These are phyloP conservation scores for Phellopilus nigrolimitatus DNA, from an alignment of 1,284 basidiomycete species.

Conservation along the genomic window DNA sequence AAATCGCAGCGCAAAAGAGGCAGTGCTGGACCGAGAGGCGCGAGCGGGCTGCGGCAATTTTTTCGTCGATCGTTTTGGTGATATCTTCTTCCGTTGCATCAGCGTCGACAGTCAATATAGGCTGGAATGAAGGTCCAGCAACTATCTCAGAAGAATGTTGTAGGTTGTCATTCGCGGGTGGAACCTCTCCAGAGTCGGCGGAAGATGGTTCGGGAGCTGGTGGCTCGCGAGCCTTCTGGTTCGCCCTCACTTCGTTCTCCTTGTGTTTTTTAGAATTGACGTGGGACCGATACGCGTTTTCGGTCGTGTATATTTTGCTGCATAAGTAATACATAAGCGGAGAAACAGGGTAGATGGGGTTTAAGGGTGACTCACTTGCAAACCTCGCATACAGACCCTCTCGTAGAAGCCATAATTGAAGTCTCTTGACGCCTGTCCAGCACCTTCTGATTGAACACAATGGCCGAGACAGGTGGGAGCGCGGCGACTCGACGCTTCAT, in stretches of 20 bases:
- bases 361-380: conserved; percentile 61
- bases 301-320: conserved; percentile 87
- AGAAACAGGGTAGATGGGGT: neutral
- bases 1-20: conserved; percentile 76
- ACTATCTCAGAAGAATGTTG: neutral
- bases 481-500: conserved; percentile 95
- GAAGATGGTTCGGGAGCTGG: conserved; percentile 20
- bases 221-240: conserved; percentile 26
- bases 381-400: conserved; percentile 66
- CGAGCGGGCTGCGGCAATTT: conserved; percentile 72
- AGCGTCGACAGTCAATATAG: conserved; percentile 34
- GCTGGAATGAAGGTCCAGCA: conserved; percentile 12
- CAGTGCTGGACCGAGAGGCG: conserved; percentile 65
- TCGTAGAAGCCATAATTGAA: conserved; percentile 60
- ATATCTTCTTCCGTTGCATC: conserved; percentile 48
- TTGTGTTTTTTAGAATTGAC: conserved; percentile 88
- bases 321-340: conserved; percentile 13
- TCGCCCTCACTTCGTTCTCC: conserved; percentile 65
- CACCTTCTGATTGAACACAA: conserved; percentile 90
- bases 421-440: conserved; percentile 72
- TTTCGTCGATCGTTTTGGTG: conserved; percentile 61
- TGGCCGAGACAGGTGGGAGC: conserved; percentile 79
- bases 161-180: neutral
- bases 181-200: conserved; percentile 6
- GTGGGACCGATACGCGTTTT: conserved; percentile 88